phyloP scores from a whole-genome alignment of 2,329 filamentous ascomycete genomes.

The Fusarium lateritium region DNA sequence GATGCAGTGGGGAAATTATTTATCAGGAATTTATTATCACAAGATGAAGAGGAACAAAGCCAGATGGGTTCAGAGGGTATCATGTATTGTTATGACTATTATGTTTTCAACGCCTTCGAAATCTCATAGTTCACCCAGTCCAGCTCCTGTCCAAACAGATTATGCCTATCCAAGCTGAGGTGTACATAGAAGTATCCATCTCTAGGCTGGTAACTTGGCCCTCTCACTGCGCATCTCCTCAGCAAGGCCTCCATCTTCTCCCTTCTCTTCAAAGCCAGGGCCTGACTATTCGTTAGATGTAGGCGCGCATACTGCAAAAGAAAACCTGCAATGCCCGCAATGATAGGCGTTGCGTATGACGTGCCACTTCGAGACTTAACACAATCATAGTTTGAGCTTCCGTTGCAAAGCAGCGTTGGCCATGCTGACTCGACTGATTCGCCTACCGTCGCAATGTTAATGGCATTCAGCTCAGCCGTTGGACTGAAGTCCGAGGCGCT shows the following conservation, averaged over 20 bases:
- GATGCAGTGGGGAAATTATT: neutral
- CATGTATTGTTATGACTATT: too few relatives aligned
- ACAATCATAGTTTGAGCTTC: neutral
- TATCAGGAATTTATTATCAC: too few relatives aligned
- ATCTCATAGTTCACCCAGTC: conserved; percentile 5
- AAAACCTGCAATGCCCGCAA: conserved; percentile 10
- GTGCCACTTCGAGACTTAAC: conserved; percentile 9
- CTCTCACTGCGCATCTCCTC: conserved; percentile 3
- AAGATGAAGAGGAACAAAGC: too few relatives aligned
- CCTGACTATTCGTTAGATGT: neutral
- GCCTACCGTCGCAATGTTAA: conserved; percentile 21
- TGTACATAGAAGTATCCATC: conserved; percentile 17
- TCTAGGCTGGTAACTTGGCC: neutral
- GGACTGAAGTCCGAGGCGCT: conserved; percentile 22
- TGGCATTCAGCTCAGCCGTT: neutral
- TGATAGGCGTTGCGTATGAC: conserved; percentile 24
- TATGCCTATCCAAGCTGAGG: conserved; percentile 16
- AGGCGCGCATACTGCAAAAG: conserved; percentile 12
- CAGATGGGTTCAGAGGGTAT: too few relatives aligned
- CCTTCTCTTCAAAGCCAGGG: neutral
- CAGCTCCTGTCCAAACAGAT: conserved; percentile 14
- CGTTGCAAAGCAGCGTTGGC: conserved; percentile 1
- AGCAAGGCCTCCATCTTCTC: conserved; percentile 20
- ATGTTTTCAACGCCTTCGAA: too few relatives aligned
- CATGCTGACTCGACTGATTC: conserved; percentile 25